phyloP scores from a whole-genome alignment of 768 basidiomycete species.

The Agrocybe chaxingu region DNA sequence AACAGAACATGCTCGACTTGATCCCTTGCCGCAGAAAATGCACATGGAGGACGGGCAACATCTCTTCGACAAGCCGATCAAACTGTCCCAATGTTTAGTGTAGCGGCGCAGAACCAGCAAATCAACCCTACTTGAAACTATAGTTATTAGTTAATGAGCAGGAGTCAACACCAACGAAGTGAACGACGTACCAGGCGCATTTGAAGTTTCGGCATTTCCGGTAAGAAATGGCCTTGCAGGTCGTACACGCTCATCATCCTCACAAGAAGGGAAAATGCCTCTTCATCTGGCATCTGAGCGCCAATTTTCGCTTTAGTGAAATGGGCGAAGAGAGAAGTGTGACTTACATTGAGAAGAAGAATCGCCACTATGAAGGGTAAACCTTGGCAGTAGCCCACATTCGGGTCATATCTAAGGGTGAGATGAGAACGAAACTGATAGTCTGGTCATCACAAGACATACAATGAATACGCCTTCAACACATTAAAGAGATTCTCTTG shows the following conservation, averaged over 20 bases:
- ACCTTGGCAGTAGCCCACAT: slow-evolving; percentile 98
- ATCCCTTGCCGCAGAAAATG: slow-evolving; percentile 93
- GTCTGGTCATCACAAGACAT: slow-evolving; percentile 23
- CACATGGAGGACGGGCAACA: slow-evolving; percentile 87
- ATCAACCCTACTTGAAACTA: slow-evolving; percentile 22
- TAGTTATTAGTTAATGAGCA: neutral
- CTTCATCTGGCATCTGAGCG: slow-evolving; percentile 96
- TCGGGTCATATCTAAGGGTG: slow-evolving; percentile 68
- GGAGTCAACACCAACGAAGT: neutral
- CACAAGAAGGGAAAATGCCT: slow-evolving; percentile 94
- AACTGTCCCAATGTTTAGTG: slow-evolving; percentile 48
- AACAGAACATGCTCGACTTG: slow-evolving; percentile 98
- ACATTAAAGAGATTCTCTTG: slow-evolving; percentile 98
- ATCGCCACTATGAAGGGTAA: slow-evolving; percentile 96
- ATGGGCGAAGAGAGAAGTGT: neutral
- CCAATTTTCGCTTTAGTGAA: slow-evolving; percentile 8
- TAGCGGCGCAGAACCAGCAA: neutral
- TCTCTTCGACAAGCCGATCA: slow-evolving; percentile 89
- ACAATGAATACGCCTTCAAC: slow-evolving; percentile 95
- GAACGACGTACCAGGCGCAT: slow-evolving; percentile 67
- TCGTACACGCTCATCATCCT: slow-evolving; percentile 96
- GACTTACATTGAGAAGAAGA: slow-evolving; percentile 79
- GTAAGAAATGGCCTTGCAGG: slow-evolving; percentile 93
- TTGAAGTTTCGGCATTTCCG: slow-evolving; percentile 98
- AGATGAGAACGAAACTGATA: neutral